Evolutionary conservation across 1,284 basidiomycete genomes (phyloP).

Genomic region (Coriolopsis trogii): DNA sequence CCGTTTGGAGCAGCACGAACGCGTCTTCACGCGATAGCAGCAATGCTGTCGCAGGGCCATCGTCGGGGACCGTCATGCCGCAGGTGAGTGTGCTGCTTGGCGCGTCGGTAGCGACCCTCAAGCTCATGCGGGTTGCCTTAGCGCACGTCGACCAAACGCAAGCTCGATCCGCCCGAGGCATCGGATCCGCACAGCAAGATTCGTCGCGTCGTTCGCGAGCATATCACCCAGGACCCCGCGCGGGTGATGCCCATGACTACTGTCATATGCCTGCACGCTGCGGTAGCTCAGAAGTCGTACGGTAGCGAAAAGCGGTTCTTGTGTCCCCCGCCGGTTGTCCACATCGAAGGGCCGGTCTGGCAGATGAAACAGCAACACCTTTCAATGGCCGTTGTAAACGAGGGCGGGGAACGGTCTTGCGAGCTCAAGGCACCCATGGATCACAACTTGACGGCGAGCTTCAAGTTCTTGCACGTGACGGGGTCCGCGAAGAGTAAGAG

Average conservation of each 20-base stretch:
- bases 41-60: slow-evolving; percentile 16
- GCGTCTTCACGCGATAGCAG: slow-evolving; percentile 19
- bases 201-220: slow-evolving; percentile 78
- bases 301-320: slow-evolving; percentile 91
- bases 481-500: slow-evolving; percentile 89
- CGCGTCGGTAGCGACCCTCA: slow-evolving; percentile 8
- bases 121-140: slow-evolving; percentile 17
- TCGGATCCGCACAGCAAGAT: slow-evolving; percentile 80
- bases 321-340: slow-evolving; percentile 87
- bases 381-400: slow-evolving; percentile 84
- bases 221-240: slow-evolving; percentile 69
- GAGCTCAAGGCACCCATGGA: slow-evolving; percentile 83
- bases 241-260: slow-evolving; percentile 86
- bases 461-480: slow-evolving; percentile 89
- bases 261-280: slow-evolving; percentile 84
- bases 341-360: slow-evolving; percentile 83
- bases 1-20: slow-evolving; percentile 22
- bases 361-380: slow-evolving; percentile 80
- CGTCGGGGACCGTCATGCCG: slow-evolving; percentile 4
- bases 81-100: slow-evolving; percentile 13
- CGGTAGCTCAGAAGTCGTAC: slow-evolving; percentile 91
- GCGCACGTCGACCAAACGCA: slow-evolving; percentile 62
- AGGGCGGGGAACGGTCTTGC: slow-evolving; percentile 79
- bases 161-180: slow-evolving; percentile 66
- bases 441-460: slow-evolving; percentile 81